Conservation (phyloP, 441 rosid genomes). For the Arabidopsis lyrata region DNA sequence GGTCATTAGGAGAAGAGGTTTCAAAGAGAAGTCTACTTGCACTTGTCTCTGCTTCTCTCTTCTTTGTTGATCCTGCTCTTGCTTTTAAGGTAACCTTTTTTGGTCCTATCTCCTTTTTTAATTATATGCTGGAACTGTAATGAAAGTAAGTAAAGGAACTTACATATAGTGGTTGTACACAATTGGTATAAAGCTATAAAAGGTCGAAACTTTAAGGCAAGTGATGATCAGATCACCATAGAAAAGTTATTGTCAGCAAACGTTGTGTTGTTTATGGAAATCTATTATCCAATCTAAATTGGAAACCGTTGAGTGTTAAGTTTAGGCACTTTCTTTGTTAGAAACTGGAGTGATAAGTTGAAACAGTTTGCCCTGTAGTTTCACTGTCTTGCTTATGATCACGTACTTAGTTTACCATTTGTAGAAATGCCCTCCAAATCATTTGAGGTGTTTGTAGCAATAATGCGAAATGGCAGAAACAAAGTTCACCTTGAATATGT, state of each 20-base stretch:
- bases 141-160: not conserved
- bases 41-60: slow-evolving; percentile 70
- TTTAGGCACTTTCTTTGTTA: not conserved
- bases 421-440: not conserved
- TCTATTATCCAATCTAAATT: not conserved
- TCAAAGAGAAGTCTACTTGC: slow-evolving; percentile 66
- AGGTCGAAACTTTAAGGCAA: not conserved
- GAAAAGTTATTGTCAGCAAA: not conserved
- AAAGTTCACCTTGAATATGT: not conserved
- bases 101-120: not conserved
- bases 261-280: not conserved
- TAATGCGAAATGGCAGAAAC: not conserved
- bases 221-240: slow-evolving; percentile 4
- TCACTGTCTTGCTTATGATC: not conserved
- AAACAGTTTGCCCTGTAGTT: not conserved
- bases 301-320: not conserved
- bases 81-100: slow-evolving; percentile 70
- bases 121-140: not conserved
- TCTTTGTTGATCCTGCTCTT: slow-evolving; percentile 77
- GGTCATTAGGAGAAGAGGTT: slow-evolving; percentile 47
- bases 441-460: not conserved
- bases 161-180: not conserved
- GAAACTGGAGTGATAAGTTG: not conserved
- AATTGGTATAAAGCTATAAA: not conserved
- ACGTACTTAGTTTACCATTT: not conserved